phyloP scores from a whole-genome alignment of 2,329 filamentous ascomycete genomes.

The Fusarium nodosum region DNA sequence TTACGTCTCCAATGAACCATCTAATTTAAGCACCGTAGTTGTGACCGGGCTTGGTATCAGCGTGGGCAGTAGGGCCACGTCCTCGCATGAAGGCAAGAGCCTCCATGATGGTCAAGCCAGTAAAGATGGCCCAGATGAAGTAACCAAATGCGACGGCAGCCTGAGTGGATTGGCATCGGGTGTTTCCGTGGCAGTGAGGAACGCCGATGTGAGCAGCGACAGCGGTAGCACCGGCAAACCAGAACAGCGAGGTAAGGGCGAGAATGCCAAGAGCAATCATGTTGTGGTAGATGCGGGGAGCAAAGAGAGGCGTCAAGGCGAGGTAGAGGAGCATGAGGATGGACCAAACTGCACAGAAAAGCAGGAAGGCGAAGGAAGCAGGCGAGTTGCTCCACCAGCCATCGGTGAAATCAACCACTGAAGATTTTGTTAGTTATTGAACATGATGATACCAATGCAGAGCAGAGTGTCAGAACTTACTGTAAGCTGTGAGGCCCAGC shows the following conservation, averaged over 20 bases:
- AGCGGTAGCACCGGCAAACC: constrained; percentile 89
- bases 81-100: constrained; percentile 60
- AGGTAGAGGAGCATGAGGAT: constrained; percentile 79
- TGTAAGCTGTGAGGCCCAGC: constrained; percentile 79
- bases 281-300: constrained; percentile 71
- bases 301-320: constrained; percentile 73
- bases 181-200: constrained; percentile 64
- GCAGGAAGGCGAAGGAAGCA: constrained; percentile 77
- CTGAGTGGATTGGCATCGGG: constrained; percentile 71
- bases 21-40: constrained; percentile 35
- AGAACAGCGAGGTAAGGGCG: constrained; percentile 83
- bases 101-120: constrained; percentile 63
- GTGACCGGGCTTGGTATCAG: constrained; percentile 49
- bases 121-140: constrained; percentile 70
- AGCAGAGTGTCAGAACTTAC: constrained; percentile 60
- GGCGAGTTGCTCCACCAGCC: constrained; percentile 58
- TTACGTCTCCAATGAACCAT: neutral
- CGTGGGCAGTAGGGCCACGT: constrained; percentile 54
- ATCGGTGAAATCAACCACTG: constrained; percentile 56
- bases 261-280: constrained; percentile 77
- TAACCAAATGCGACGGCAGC: constrained; percentile 76
- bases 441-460: neutral
- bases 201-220: constrained; percentile 75
- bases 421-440: constrained; percentile 13
- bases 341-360: constrained; percentile 85